Base-by-base conservation (phyloP, 345 rosid genomes). In the Corymbia maculata region DNA sequence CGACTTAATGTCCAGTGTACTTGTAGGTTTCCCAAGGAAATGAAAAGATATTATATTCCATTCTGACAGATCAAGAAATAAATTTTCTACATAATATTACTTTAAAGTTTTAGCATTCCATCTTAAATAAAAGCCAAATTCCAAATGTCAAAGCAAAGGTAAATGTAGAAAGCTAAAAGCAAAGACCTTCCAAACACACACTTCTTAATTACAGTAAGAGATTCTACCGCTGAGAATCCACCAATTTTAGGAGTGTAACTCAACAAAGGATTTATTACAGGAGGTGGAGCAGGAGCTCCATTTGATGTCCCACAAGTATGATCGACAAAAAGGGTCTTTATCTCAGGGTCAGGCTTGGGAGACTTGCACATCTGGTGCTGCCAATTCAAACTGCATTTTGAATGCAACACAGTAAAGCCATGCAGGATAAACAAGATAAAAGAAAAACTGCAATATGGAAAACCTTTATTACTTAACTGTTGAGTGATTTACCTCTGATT, bases 291-390 rank as follows among this genome's bases (percentile, higher is more conserved):
- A 82, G 90, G 93, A 30, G 97, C 94, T 64, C 97, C 96, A 91
- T 94, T 94, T 50, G 94, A 93, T 88, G 90, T 95, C 86, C 96
- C 96, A 87, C 98, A 96, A 88, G 91, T 93, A 61, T 95, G 98
- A 91, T 96, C 98, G 15, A 95, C 94, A 92, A 96, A 95, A 66
- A 95, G 93, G 85, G 98, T 95, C 93, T 94, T 96, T 88, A 93
- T 94, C 92, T 96, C 98, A 66, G 98, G 98, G 91, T 93, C 92
- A 53, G 92, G 86, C 95, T 95, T 96, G 30, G 97, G 96, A 88
- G 93, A 94, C 92, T 94, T 95, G 91, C 98, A 95, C 86, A 95
- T 94, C 90, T 95, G 97, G 91, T 95, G 98, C 93, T 96, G 98
- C 98, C 97, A 95, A 92, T 95, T 96, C 88, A 96, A 92, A 91